Base-by-base conservation (phyloP, 805 yeast species). In the Suhomyces sp. region DNA sequence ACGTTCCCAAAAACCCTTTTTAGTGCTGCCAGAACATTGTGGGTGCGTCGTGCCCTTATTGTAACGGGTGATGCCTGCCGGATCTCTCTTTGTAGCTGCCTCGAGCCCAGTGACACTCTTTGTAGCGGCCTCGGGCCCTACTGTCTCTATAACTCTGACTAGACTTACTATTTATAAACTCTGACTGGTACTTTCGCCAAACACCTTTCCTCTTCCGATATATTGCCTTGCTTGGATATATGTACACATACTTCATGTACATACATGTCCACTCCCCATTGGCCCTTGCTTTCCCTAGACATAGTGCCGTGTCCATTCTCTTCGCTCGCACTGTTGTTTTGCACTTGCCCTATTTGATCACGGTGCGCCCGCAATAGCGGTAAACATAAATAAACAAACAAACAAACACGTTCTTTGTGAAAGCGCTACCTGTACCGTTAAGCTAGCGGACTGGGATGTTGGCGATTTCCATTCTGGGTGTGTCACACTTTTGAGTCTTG, bases 351-450 rank as follows among this genome's bases (percentile, higher is more conserved):
- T n/a, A 37, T 37, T 37, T 37, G 41, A 37, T 37, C 41, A 19
- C 22, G 22, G 22, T 37, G 41, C 41, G 41, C 41, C 41, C 41
- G 41, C 41, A 37, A 37, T 37, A 19, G 41, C 41, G 15, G 41
- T 21, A 37, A 35, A 37, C 41, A 37, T 37, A 37, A 37, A 37
- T 17, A 37, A 37, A 37, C 41, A 37, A 37, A 37, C 41, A 37
- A 37, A 37, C 41, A 37, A 37, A 37, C 41, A 37, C 41, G 41
- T 37, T 37, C 41, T 37, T 37, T 37, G 41, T 37, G 41, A 17
- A 37, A 37, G 17, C 22, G 41, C 41, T 37, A 37, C 20, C 20
- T 37, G 41, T 37, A 19, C 41, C 41, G 21, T 6, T 37, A n/a
- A 17, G 7, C 41, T 37, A 12, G 41, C n/a, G 41, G 13, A 31